These are phyloP conservation scores for Aspergillus viridinutans DNA, from an alignment of 2,329 filamentous ascomycete genomes.

Conservation along the genomic window DNA sequence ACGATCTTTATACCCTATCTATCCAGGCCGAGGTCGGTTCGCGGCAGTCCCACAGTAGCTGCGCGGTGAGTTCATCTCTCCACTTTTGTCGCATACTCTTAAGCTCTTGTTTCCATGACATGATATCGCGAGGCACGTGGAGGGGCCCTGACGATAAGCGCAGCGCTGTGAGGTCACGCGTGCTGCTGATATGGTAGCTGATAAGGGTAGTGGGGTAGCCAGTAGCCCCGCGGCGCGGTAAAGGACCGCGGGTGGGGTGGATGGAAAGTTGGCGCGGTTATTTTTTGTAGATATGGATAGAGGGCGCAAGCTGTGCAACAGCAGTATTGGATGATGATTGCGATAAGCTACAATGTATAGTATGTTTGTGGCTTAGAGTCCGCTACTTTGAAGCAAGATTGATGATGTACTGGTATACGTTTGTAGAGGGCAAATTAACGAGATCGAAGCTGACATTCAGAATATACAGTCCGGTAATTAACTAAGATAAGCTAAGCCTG, in stretches of 20 bases:
- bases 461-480: neutral
- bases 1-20: neutral
- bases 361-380: no score
- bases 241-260: neutral
- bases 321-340: no score
- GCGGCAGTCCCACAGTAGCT: neutral
- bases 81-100: neutral
- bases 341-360: no score
- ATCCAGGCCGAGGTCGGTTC: neutral
- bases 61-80: neutral
- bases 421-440: neutral
- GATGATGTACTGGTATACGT: no score
- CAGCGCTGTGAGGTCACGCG: neutral
- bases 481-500: constrained; percentile 3
- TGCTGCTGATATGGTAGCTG: neutral
- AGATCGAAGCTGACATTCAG: neutral
- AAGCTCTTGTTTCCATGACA: neutral
- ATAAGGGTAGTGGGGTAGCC: neutral
- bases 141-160: neutral
- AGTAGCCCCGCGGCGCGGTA: neutral
- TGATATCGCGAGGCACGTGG: neutral
- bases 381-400: no score
- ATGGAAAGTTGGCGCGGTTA: neutral
- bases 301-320: neutral
- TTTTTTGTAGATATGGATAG: neutral